These are phyloP conservation scores for Diacronema lutheri DNA, from an alignment of 78 protist genomes.

Conservation along the genomic window DNA sequence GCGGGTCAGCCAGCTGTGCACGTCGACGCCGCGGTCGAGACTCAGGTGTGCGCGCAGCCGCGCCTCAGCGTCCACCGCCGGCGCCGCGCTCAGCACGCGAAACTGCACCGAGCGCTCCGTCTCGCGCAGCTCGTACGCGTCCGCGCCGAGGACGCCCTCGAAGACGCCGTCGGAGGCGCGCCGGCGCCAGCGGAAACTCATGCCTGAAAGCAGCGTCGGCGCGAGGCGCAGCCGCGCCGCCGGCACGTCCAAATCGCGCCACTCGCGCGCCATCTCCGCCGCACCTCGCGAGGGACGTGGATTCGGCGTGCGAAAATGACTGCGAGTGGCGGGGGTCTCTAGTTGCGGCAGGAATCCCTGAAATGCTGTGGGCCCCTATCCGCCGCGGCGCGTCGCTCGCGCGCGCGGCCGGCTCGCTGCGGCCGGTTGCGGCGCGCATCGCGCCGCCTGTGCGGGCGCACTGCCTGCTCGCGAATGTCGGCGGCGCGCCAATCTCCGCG, in stretches of 20 bases:
- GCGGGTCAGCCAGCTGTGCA: neutral
- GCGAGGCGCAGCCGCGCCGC: neutral
- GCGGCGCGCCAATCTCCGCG: no score
- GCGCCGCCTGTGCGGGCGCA: no score
- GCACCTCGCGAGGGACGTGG: no score
- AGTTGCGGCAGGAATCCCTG: no score
- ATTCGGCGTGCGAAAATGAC: no score
- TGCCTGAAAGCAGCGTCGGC: conserved; percentile 4
- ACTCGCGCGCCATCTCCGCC: no score
- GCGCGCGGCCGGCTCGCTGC: no score
- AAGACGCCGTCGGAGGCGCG: neutral
- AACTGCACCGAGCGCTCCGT: neutral
- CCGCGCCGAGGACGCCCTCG: neutral
- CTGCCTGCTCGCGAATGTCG: no score
- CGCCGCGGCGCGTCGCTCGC: no score
- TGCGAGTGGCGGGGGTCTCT: no score
- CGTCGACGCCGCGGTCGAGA: neutral
- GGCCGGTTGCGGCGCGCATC: no score
- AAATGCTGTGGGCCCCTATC: no score
- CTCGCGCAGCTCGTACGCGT: neutral
- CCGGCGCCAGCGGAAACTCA: conserved; percentile 4
- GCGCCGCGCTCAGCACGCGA: neutral
- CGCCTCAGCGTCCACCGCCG: neutral
- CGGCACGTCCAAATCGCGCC: neutral
- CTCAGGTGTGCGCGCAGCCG: neutral